Evolutionary conservation across 768 basidiomycete species (phyloP).

Genomic region (Favolaschia claudopus): DNA sequence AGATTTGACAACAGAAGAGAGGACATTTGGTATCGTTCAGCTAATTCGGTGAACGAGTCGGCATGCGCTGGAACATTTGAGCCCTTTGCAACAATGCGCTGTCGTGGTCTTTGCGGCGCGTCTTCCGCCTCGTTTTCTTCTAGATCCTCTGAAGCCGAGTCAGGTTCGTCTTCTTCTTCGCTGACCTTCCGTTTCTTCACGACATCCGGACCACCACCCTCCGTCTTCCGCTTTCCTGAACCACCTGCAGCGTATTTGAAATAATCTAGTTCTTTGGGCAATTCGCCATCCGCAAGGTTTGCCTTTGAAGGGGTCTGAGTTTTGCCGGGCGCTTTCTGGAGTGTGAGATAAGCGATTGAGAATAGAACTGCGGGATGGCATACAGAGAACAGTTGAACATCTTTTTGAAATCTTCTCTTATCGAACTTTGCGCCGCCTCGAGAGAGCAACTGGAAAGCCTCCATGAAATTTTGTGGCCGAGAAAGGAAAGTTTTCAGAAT

Average conservation of each 20-base stretch:
- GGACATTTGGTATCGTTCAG: conserved; percentile 63
- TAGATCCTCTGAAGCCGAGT: conserved; percentile 28
- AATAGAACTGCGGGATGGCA: conserved; percentile 20
- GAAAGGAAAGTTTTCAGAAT: too few species aligned
- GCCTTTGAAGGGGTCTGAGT: conserved; percentile 29
- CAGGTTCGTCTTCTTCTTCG: conserved; percentile 35
- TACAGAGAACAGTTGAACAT: conserved; percentile 77
- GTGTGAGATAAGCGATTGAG: not conserved
- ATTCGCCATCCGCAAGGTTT: conserved; percentile 45
- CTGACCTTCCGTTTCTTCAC: conserved; percentile 46
- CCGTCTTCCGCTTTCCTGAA: conserved; percentile 58
- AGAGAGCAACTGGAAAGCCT: conserved; percentile 90
- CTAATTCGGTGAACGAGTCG: conserved; percentile 66
- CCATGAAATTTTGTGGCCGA: conserved; percentile 64
- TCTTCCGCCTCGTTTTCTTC: conserved; percentile 20
- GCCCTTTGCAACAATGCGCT: conserved; percentile 82
- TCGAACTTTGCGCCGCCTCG: conserved; percentile 86
- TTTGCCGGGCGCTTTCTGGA: conserved; percentile 24
- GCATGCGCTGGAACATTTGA: conserved; percentile 67
- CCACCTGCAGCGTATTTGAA: conserved; percentile 83
- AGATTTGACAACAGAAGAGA: conserved; percentile 73
- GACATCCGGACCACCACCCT: conserved; percentile 27
- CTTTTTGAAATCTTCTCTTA: conserved; percentile 74
- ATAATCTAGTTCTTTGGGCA: conserved; percentile 87
- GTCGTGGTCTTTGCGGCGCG: conserved; percentile 42